A percentile compares a stretch with the other conserved stretches of the same genome.
Evolutionary conservation across 2,329 filamentous ascomycete species (phyloP).

Genomic region (Rhynchosporium agropyri): DNA sequence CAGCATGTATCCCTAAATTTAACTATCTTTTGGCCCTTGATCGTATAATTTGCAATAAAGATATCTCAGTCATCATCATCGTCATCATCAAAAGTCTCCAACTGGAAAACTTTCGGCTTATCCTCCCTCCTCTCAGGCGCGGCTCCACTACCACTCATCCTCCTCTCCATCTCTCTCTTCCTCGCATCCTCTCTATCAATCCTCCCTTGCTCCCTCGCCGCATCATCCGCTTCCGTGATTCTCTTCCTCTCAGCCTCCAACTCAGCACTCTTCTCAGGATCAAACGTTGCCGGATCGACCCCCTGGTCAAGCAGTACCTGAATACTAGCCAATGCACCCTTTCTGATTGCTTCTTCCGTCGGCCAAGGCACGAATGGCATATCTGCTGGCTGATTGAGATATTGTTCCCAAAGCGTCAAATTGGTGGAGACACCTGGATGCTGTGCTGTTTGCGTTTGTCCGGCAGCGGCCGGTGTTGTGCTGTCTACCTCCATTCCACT

Average conservation of each 20-base stretch:
- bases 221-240: slow-evolving; percentile 41
- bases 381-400: slow-evolving; percentile 57
- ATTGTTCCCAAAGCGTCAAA: slow-evolving; percentile 43
- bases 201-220: slow-evolving; percentile 35
- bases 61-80: slow-evolving; percentile 25
- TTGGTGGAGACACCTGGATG: slow-evolving; percentile 31
- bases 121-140: slow-evolving; percentile 42
- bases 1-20: too few relatives aligned
- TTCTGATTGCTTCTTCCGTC: slow-evolving; percentile 66
- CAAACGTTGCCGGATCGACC: slow-evolving; percentile 61
- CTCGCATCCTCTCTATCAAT: slow-evolving; percentile 41
- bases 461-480: slow-evolving; percentile 32
- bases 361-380: slow-evolving; percentile 78
- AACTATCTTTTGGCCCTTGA: too few relatives aligned
- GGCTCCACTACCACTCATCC: slow-evolving; percentile 32
- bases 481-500: slow-evolving; percentile 32
- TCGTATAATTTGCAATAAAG: not conserved
- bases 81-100: slow-evolving; percentile 48
- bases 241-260: slow-evolving; percentile 42
- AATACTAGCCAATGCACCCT: slow-evolving; percentile 66
- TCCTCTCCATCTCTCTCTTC: slow-evolving; percentile 37
- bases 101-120: slow-evolving; percentile 45
- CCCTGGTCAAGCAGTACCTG: slow-evolving; percentile 65
- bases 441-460: slow-evolving; percentile 27
- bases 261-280: slow-evolving; percentile 51